Evolutionary conservation across 768 basidiomycete species (phyloP).

Genomic region (Tephrocybe sp.): DNA sequence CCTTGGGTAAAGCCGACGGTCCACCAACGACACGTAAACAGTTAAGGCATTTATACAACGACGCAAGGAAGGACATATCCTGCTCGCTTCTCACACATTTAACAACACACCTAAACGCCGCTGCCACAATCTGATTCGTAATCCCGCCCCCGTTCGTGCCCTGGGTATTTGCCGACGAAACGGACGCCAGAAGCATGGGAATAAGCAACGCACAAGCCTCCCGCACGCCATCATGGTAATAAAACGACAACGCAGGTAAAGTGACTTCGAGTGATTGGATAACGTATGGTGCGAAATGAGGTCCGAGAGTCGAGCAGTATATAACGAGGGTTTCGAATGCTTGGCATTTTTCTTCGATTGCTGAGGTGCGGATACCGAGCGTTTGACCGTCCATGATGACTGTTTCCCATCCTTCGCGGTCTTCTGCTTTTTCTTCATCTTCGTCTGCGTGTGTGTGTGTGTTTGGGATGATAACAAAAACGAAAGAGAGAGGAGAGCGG

Average conservation of each 20-base stretch:
- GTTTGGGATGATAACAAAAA: too few relatives aligned
- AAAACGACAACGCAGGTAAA: slow-evolving; percentile 68
- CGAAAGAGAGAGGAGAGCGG: not conserved
- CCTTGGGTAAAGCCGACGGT: slow-evolving; percentile 46
- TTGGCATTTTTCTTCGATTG: slow-evolving; percentile 84
- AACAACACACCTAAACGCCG: slow-evolving; percentile 65
- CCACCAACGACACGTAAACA: slow-evolving; percentile 59
- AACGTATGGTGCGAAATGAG: slow-evolving; percentile 70
- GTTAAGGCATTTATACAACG: slow-evolving; percentile 68
- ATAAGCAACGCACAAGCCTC: slow-evolving; percentile 77
- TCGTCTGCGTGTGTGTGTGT: slow-evolving; percentile 37
- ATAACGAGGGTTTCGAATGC: slow-evolving; percentile 84
- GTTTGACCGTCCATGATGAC: slow-evolving; percentile 74
- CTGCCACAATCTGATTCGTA: slow-evolving; percentile 64
- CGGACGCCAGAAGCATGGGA: slow-evolving; percentile 67
- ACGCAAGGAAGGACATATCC: slow-evolving; percentile 75
- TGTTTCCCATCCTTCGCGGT: slow-evolving; percentile 72
- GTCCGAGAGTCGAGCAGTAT: slow-evolving; percentile 66
- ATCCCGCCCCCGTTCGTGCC: too few relatives aligned
- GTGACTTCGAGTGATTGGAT: slow-evolving; percentile 69
- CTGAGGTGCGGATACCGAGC: slow-evolving; percentile 76
- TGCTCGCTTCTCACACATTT: slow-evolving; percentile 62
- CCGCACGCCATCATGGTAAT: slow-evolving; percentile 82
- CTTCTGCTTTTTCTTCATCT: slow-evolving; percentile 38
- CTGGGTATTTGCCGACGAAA: slow-evolving; percentile 60